Conservation (phyloP, 352 stramenopile species). For the Globisporangium nunn region DNA sequence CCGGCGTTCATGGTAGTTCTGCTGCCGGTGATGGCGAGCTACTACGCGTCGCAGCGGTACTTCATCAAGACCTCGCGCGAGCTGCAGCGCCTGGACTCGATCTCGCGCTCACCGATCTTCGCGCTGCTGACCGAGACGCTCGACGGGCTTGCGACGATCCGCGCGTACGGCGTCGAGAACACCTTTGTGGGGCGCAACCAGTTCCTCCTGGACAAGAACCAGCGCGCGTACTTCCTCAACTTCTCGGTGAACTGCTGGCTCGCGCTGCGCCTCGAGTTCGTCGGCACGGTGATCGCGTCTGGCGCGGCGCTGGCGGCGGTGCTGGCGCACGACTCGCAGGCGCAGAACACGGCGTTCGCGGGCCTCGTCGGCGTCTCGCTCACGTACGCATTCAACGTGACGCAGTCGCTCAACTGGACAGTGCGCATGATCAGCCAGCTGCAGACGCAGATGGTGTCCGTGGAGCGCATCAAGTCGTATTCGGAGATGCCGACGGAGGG, state of each 20-base stretch:
- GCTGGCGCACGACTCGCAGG: no score
- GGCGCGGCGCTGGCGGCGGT: constrained; percentile 71
- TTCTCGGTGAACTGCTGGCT: constrained; percentile 95
- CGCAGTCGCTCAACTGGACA: constrained; percentile 85
- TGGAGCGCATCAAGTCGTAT: constrained; percentile 27
- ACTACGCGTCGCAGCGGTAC: constrained; percentile 54
- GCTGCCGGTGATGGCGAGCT: constrained; percentile 56
- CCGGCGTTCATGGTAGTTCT: constrained; percentile 46
- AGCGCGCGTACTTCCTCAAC: no score
- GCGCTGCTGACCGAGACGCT: constrained; percentile 89
- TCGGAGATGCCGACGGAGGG: constrained; percentile 38
- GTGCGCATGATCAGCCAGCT: constrained; percentile 92
- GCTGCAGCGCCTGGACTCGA: constrained; percentile 53
- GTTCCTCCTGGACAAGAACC: constrained; percentile 89
- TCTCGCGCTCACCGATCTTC: constrained; percentile 86
- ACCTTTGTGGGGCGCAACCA: constrained; percentile 39
- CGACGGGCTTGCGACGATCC: constrained; percentile 61
- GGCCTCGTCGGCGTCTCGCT: no score
- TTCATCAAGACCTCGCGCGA: constrained; percentile 67
- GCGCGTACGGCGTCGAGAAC: constrained; percentile 59
- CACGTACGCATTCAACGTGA: no score
- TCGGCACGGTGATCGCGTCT: constrained; percentile 86
- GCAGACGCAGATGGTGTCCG: constrained; percentile 63
- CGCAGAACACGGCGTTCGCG: no score
- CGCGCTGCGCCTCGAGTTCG: constrained; percentile 87